Conservation (phyloP, 345 rosid genomes). For the Lepidium didymum region DNA sequence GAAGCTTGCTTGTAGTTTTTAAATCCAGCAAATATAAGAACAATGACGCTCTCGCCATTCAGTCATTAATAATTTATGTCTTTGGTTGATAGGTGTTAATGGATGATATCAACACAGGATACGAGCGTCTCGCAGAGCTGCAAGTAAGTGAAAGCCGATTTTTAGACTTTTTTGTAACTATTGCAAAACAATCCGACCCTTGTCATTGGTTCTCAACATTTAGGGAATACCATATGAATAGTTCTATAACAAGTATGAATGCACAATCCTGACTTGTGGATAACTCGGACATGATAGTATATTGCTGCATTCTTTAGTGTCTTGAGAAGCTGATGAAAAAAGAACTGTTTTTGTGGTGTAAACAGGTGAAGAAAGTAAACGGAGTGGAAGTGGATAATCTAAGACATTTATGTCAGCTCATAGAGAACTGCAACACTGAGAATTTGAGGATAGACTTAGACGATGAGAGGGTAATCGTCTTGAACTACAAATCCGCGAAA, state of each 20-base stretch:
- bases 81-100: conserved; percentile 60
- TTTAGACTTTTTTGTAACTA: not conserved
- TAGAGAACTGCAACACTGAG: conserved; percentile 47
- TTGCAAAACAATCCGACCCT: not conserved
- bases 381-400: conserved; percentile 63
- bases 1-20: not conserved
- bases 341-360: not conserved
- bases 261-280: not conserved
- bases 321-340: not conserved
- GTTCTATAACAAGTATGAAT: not conserved
- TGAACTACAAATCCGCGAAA: conserved; percentile 49
- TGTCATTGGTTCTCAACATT: not conserved
- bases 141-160: conserved; percentile 40
- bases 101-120: conserved; percentile 88
- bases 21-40: not conserved
- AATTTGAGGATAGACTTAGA: conserved; percentile 73
- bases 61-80: conserved; percentile 3
- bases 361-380: conserved; percentile 76
- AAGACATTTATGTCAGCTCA: conserved; percentile 63
- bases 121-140: conserved; percentile 79
- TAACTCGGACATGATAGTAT: not conserved
- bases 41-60: not conserved
- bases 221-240: not conserved
- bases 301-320: not conserved
- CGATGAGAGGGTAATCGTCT: conserved; percentile 63